Evolutionary conservation across 179 eudicot genomes (phyloP), one percentile per base, ranked within the genome.

Genomic region (Vitellaria paradoxa): DNA sequence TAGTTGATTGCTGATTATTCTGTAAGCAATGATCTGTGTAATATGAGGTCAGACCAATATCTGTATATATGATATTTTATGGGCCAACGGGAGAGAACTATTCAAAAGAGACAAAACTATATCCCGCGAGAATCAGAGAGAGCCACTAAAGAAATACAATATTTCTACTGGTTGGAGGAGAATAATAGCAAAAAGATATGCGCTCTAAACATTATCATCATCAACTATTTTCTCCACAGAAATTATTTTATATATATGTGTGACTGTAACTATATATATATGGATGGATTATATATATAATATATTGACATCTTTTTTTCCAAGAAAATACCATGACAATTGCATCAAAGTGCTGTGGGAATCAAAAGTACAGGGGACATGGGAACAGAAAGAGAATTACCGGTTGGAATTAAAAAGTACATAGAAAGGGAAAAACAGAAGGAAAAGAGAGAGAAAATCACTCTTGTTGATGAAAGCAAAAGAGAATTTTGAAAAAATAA

Each of bases 21-120:
- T 11, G 9, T 11, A 37, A 65, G 71, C 62, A 64, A 18, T 50
- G n/a, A 49, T 61, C 7, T 30, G 2, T 30, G 37, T 30, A 30
- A 30, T 30, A 30, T 30, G 37, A 30, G 37, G 37, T 30, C 37
- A 0, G 37, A 30, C 37, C 37, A 30, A 30, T 30, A 0, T 2
- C 1, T 30, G 2, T 30, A 30, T 30, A 30, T 30, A 30, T 30
- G 37, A 1, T 30, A 30, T 30, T n/a, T 49, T 50, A 64, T 50
- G n/a, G 50, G 18, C 61, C 71, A 75, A 65, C 65, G 72, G 37
- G 60, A 53, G 20, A 26, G 52, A 52, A 76, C 64, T 9, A 65
- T 53, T 37, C 71, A 65, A 26, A 53, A 76, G 78, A 76, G 72
- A 76, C 78, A 76, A 76, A 76, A 65, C 63, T 76, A 21, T 76